Percentiles rank a stretch among this genome's conserved stretches.
Evolutionary conservation across 495 filamentous ascomycete species (phyloP).

Genomic region (Thozetella sp.): DNA sequence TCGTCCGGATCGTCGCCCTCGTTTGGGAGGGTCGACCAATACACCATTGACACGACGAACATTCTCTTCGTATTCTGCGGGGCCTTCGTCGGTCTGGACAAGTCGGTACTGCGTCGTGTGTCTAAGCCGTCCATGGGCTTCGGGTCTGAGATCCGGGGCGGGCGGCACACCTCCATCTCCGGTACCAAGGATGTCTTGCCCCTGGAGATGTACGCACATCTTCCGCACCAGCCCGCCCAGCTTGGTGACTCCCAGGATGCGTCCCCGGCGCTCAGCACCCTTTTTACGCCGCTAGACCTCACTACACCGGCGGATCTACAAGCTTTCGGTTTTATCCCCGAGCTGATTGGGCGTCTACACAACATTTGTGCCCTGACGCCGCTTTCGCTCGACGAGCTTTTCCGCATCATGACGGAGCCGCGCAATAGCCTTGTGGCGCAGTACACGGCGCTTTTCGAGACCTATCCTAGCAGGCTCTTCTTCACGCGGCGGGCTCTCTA

Average conservation of each 20-base stretch:
- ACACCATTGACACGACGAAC: conserved; percentile 90
- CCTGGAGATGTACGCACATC: conserved; percentile 37
- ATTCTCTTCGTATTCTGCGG: conserved; percentile 97
- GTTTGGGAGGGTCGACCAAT: conserved; percentile 76
- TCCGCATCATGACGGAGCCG: conserved; percentile 89
- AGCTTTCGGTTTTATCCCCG: conserved; percentile 91
- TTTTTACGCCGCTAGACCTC: conserved; percentile 79
- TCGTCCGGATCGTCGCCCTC: conserved; percentile 36
- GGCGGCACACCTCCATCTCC: conserved; percentile 21
- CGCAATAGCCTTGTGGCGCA: conserved; percentile 84
- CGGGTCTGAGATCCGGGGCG: conserved; percentile 73
- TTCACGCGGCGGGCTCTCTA: conserved; percentile 81
- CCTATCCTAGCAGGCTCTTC: conserved; percentile 78
- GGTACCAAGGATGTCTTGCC: conserved; percentile 40
- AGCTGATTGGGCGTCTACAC: conserved; percentile 88
- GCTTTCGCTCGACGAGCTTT: conserved; percentile 75
- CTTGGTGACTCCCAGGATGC: conserved; percentile 11
- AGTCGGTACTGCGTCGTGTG: conserved; percentile 82
- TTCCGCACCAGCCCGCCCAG: conserved; percentile 42
- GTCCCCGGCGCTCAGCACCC: conserved; percentile 13
- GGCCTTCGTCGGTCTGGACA: conserved; percentile 92
- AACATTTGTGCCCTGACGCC: conserved; percentile 83
- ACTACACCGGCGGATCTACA: conserved; percentile 83
- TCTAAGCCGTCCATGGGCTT: conserved; percentile 91
- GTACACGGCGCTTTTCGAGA: conserved; percentile 81